phyloP scores from a whole-genome alignment of 352 stramenopile genomes.

The Globisporangium parvum region DNA sequence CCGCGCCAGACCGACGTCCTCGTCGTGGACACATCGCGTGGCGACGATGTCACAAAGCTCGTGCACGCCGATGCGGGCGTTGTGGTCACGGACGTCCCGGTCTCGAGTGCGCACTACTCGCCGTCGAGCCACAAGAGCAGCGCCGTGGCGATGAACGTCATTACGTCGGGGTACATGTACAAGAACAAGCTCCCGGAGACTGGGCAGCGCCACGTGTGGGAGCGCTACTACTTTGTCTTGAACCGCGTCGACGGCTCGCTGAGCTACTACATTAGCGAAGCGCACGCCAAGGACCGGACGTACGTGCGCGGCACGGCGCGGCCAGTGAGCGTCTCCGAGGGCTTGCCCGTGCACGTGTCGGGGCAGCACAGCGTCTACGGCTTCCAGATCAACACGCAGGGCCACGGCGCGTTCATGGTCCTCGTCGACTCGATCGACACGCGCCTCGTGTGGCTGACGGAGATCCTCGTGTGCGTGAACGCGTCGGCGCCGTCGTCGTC shows the following conservation, averaged over 20 bases:
- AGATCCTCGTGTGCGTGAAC: slow-evolving; percentile 67
- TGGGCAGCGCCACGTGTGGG: slow-evolving; percentile 74
- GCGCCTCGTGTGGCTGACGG: slow-evolving; percentile 72
- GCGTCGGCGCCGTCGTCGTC: slow-evolving; percentile 31
- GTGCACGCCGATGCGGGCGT: slow-evolving; percentile 74
- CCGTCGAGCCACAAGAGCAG: slow-evolving; percentile 15
- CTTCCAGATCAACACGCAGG: slow-evolving; percentile 86
- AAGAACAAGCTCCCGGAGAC: slow-evolving; percentile 84
- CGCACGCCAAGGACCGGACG: slow-evolving; percentile 80
- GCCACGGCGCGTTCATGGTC: slow-evolving; percentile 80
- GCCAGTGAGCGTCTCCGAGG: slow-evolving; percentile 75
- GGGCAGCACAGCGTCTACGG: slow-evolving; percentile 73
- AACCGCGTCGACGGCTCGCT: slow-evolving; percentile 66
- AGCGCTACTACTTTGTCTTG: slow-evolving; percentile 84
- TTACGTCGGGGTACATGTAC: slow-evolving; percentile 87
- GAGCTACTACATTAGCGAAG: slow-evolving; percentile 84
- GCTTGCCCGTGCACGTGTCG: slow-evolving; percentile 58
- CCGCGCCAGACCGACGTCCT: slow-evolving; percentile 62
- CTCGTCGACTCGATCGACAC: slow-evolving; percentile 83
- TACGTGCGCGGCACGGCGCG: slow-evolving; percentile 74
- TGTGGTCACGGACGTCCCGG: slow-evolving; percentile 47
- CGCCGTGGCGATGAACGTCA: slow-evolving; percentile 38
- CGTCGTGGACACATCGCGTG: slow-evolving; percentile 71
- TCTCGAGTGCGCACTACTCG: slow-evolving; percentile 14
- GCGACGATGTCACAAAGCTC: slow-evolving; percentile 78